phyloP scores from a whole-genome alignment of 768 basidiomycete genomes.

The Coprinellus micaceus region DNA sequence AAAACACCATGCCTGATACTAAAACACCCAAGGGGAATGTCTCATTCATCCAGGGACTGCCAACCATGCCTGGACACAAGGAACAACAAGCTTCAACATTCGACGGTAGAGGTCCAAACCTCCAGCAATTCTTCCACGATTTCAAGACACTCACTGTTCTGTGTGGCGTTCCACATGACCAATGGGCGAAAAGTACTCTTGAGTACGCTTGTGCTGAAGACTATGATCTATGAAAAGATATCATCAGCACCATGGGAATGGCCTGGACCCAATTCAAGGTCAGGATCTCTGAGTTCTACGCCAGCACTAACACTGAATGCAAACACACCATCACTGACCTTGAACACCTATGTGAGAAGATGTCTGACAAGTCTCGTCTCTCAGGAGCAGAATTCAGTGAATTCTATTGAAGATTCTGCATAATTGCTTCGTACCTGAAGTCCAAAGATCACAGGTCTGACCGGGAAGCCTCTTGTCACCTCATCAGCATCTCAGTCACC shows the following conservation, averaged over 20 bases:
- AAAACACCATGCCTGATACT: no score
- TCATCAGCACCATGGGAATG: neutral
- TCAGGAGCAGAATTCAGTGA: neutral
- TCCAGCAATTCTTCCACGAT: neutral
- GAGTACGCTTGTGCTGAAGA: neutral
- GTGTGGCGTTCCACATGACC: neutral
- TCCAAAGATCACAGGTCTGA: neutral
- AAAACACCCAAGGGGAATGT: no score
- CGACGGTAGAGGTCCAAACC: neutral
- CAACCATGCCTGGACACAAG: neutral
- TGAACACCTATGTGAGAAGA: neutral
- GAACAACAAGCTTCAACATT: neutral
- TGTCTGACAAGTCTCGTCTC: neutral
- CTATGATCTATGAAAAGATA: neutral
- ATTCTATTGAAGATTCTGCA: neutral
- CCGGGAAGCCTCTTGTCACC: neutral
- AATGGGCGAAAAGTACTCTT: neutral
- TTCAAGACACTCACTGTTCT: neutral
- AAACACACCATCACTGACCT: neutral
- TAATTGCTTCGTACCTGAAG: neutral
- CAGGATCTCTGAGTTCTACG: neutral
- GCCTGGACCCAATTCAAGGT: neutral
- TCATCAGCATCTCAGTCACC: no score
- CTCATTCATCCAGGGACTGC: no score
- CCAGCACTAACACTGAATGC: neutral